Conservation (phyloP, 805 yeast species). For the Teunomyces aglyptinius region DNA sequence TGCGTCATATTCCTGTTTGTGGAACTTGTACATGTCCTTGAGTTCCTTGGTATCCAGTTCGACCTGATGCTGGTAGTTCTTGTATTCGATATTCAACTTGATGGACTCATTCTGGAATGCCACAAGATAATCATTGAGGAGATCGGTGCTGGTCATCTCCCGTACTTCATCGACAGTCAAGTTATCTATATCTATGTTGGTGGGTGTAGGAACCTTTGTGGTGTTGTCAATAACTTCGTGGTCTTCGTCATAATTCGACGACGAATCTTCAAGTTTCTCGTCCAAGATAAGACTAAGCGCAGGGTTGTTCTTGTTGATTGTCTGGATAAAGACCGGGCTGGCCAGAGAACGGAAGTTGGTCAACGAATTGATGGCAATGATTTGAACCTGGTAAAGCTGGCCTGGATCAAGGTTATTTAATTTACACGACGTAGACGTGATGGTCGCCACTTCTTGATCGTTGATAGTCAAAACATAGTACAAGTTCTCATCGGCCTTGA, state of each 20-base stretch:
- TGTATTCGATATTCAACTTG: conserved; percentile 19
- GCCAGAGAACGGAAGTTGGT: conserved; percentile 36
- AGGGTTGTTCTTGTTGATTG: conserved; percentile 11
- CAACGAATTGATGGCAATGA: conserved; percentile 34
- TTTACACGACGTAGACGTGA: conserved; percentile 34
- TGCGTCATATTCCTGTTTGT: conserved; percentile 37
- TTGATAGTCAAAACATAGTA: conserved; percentile 35
- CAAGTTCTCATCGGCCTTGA: conserved; percentile 27
- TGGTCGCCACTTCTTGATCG: conserved; percentile 34
- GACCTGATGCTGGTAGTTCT: conserved; percentile 12
- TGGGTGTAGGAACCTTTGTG: neutral
- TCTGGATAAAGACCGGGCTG: conserved; percentile 31
- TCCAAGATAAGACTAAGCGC: conserved; percentile 1
- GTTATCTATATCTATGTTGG: conserved; percentile 6
- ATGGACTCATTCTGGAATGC: conserved; percentile 26
- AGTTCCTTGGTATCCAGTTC: conserved; percentile 15
- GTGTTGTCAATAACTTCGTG: conserved; percentile 3
- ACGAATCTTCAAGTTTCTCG: conserved; percentile 4
- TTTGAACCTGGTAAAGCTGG: conserved; percentile 33
- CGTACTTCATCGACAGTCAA: conserved; percentile 15
- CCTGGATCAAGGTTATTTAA: conserved; percentile 27
- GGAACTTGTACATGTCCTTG: conserved; percentile 27
- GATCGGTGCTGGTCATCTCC: conserved; percentile 15
- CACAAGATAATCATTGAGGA: conserved; percentile 22
- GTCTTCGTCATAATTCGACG: neutral